phyloP scores from a whole-genome alignment of 2,329 filamentous ascomycete genomes.

The Aureobasidium sp. region DNA sequence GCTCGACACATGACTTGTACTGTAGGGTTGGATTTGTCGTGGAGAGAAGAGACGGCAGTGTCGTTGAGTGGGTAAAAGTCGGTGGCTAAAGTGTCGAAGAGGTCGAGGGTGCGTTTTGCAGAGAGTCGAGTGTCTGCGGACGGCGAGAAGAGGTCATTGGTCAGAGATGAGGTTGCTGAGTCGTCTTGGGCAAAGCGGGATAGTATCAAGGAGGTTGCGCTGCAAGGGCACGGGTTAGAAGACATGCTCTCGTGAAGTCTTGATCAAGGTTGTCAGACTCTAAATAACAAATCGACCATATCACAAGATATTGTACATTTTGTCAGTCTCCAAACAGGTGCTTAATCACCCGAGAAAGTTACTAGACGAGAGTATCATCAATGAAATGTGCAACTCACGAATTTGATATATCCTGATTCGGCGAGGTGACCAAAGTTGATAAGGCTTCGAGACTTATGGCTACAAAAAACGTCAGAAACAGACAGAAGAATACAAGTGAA shows the following conservation, averaged over 20 bases:
- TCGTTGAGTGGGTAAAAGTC: neutral
- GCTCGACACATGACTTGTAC: neutral
- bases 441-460: conserved; percentile 37
- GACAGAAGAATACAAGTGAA: neutral
- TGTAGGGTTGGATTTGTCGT: neutral
- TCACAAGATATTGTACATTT: neutral
- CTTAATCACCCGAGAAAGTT: neutral
- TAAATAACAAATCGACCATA: neutral
- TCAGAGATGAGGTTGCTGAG: conserved; percentile 16
- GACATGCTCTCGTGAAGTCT: neutral
- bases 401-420: conserved; percentile 39
- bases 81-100: conserved; percentile 17
- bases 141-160: conserved; percentile 32
- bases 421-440: conserved; percentile 32
- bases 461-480: conserved; percentile 16
- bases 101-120: conserved; percentile 25
- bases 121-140: conserved; percentile 26
- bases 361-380: neutral
- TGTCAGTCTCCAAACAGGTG: neutral
- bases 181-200: conserved; percentile 20
- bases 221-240: neutral
- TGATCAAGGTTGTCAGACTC: neutral
- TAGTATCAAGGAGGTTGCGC: conserved; percentile 24
- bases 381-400: conserved; percentile 19
- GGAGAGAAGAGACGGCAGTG: neutral